These are phyloP conservation scores for Ambrosiella beaveri DNA, from an alignment of 2,329 filamentous ascomycete genomes.

Conservation along the genomic window DNA sequence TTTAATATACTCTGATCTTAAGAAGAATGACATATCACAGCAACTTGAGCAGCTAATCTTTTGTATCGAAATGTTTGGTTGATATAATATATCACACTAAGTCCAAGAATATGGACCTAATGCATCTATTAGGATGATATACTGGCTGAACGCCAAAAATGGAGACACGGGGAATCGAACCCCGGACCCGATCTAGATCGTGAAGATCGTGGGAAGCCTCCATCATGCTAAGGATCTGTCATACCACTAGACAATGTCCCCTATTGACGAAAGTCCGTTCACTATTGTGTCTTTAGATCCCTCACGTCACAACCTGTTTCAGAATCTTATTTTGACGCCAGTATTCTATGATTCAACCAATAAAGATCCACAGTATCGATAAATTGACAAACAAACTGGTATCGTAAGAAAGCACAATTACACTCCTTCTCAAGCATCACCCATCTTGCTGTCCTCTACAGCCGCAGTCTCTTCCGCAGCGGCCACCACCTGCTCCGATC, in stretches of 20 bases:
- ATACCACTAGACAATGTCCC: slow-evolving; percentile 13
- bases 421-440: neutral
- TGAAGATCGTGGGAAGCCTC: neutral
- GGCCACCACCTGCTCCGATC: neutral
- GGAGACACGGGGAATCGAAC: slow-evolving; percentile 11
- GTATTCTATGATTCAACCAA: neutral
- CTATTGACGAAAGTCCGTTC: neutral
- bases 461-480: neutral
- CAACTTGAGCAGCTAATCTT: too few species aligned
- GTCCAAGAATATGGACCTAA: neutral
- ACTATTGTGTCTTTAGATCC: too few species aligned
- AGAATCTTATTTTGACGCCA: neutral
- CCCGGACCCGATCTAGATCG: slow-evolving; percentile 10
- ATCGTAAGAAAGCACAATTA: neutral
- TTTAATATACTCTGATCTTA: too few species aligned
- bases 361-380: neutral
- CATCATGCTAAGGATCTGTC: slow-evolving; percentile 11
- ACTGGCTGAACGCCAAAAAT: neutral
- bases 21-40: too few species aligned
- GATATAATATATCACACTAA: neutral
- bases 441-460: neutral
- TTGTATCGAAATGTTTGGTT: too few species aligned
- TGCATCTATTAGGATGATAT: neutral
- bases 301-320: neutral
- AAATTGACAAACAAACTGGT: slow-evolving; percentile 1